Evolutionary conservation across 2,329 filamentous ascomycete genomes (phyloP).

Genomic region (Periconia sp.): DNA sequence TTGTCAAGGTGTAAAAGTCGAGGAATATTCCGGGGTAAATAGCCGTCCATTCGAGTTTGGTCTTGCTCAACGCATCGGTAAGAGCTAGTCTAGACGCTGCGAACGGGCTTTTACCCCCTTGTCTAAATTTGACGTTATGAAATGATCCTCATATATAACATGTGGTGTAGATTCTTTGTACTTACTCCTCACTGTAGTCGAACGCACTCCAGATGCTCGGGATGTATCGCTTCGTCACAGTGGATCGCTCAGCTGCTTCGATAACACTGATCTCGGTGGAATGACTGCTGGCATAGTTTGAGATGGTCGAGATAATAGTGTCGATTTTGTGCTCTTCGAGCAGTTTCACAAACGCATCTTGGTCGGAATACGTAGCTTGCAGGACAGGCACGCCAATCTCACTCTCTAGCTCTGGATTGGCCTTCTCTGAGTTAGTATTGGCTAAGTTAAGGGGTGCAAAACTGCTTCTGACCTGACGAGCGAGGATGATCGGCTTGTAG

Average conservation of each 20-base stretch:
- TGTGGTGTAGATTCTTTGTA: background rate
- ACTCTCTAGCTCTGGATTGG: conserved; percentile 8
- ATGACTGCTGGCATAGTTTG: conserved; percentile 16
- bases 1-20: conserved; percentile 25
- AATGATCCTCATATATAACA: too few species aligned
- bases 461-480: conserved; percentile 40
- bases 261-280: conserved; percentile 48
- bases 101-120: background rate
- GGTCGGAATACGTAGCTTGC: conserved; percentile 36
- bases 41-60: conserved; percentile 22
- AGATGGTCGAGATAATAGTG: conserved; percentile 46
- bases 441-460: background rate
- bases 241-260: conserved; percentile 45
- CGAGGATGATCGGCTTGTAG: conserved; percentile 45
- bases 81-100: conserved; percentile 1
- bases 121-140: too few species aligned
- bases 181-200: conserved; percentile 10
- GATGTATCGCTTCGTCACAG: conserved; percentile 45
- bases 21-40: conserved; percentile 27
- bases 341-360: conserved; percentile 22
- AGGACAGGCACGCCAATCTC: conserved; percentile 14
- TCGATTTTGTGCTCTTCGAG: conserved; percentile 45
- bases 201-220: conserved; percentile 44
- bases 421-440: background rate
- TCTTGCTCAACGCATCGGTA: conserved; percentile 12